These are phyloP conservation scores for Gossypium schwendimanii DNA, from an alignment of 441 rosid genomes.

Conservation along the genomic window DNA sequence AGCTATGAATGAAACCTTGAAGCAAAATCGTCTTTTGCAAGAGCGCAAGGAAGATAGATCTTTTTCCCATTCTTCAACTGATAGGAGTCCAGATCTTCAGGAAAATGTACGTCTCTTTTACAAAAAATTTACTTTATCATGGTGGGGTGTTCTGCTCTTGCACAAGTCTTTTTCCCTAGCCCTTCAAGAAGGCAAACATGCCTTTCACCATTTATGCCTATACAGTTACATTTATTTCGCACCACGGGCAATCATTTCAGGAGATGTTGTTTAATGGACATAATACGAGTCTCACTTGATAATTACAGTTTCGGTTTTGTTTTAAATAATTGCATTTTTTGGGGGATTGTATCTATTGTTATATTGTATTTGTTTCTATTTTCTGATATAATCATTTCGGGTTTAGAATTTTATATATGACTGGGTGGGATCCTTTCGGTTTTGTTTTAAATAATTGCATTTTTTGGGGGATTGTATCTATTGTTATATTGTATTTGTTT, in stretches of 20 bases:
- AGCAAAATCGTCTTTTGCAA: constrained; percentile 78
- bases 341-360: neutral
- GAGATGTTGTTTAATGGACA: neutral
- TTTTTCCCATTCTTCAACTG: constrained; percentile 42
- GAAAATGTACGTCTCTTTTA: constrained; percentile 46
- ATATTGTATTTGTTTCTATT: neutral
- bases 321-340: neutral
- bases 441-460: neutral
- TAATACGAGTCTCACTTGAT: neutral
- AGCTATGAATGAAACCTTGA: constrained; percentile 93
- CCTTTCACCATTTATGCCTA: neutral
- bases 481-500: neutral
- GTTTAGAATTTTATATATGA: neutral
- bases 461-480: neutral
- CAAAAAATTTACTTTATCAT: neutral
- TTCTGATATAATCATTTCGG: neutral
- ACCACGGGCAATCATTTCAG: neutral
- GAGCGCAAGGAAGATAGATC: constrained; percentile 53
- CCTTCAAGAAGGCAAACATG: neutral
- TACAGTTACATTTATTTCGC: neutral
- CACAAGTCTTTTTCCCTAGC: neutral
- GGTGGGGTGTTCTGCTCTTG: neutral
- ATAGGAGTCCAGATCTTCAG: constrained; percentile 45
- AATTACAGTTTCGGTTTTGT: neutral
- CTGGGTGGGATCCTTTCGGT: no score